These are phyloP conservation scores for Talaromyces funiculosus DNA, from an alignment of 2,329 filamentous ascomycete species.

Conservation along the genomic window DNA sequence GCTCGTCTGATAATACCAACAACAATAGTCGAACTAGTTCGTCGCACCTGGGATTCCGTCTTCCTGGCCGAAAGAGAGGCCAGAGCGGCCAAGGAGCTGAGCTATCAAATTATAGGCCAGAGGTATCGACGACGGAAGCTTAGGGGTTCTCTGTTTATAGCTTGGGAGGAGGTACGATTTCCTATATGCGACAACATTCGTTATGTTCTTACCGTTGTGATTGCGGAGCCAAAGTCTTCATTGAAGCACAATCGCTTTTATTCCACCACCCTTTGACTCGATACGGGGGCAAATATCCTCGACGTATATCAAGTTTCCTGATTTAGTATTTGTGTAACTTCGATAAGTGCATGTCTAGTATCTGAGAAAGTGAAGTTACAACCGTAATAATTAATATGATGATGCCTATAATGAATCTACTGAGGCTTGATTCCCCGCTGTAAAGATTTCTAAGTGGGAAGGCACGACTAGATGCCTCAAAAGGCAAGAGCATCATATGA, in stretches of 20 bases:
- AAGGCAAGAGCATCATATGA: background rate
- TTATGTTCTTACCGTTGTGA: background rate
- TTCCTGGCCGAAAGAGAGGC: constrained; percentile 66
- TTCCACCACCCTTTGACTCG: background rate
- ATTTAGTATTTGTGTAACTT: background rate
- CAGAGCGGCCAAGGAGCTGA: constrained; percentile 67
- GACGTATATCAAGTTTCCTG: background rate
- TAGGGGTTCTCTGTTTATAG: background rate
- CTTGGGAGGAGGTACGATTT: background rate
- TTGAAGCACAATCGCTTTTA: background rate
- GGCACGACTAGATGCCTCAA: background rate
- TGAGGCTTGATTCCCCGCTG: background rate
- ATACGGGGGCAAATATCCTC: background rate
- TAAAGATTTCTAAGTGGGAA: background rate
- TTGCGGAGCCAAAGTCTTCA: background rate
- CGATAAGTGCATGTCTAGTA: background rate
- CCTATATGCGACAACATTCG: background rate
- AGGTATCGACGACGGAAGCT: constrained; percentile 16
- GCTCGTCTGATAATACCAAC: constrained; percentile 15
- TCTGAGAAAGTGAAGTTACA: background rate
- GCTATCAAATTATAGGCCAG: constrained; percentile 56
- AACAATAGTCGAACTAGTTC: constrained; percentile 38
- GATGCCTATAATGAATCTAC: background rate
- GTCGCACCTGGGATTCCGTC: constrained; percentile 56
- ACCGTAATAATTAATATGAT: background rate